Base-by-base conservation (phyloP, 202 grass and related monocot genomes). In the Carex arenaria region DNA sequence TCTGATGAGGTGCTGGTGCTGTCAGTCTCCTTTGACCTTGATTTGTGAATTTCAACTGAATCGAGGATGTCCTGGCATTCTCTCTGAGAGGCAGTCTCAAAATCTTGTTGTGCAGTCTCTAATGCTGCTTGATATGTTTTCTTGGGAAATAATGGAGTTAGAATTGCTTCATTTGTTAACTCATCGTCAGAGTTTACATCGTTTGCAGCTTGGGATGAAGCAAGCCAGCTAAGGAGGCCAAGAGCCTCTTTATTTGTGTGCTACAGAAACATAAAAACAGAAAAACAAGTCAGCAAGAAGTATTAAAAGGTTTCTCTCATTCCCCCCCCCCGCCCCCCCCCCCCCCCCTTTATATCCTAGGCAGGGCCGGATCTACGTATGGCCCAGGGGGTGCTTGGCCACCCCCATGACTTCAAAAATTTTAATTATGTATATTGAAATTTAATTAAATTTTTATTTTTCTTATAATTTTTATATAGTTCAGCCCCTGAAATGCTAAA, bases 41-140 rank as follows among this genome's bases (percentile, higher is more conserved):
- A 59, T 53, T 77, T 57, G 23, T 57, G 73, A 77, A 77, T 56
- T 80, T 93, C 89, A 90, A 93, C 78, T 52, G 95, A 90, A 90
- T 94, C 95, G 80, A 98, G 92, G 88, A 98, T 98, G 82, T 98
- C 95, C 66, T 98, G 89, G 64, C 95, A 98, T 85, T 98, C 95
- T 84, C 91, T 88, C 62, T 93, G 89, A 80, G 95, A 98, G 88
- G 89, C 87, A 64, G 72, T 87, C 77, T 95, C 90, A 85, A 94
- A 98, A 91, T 98, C 90, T 49, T 86, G 26, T 66, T 95, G 87
- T 80, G 95, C 92, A 32, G 89, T 88, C 84, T 97, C 90, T 88
- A 97, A 78, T 62, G 87, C 92, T 72, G 74, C 63, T 90, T 93
- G 76, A 75, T 90, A 90, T 70, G 90, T 91, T 85, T 88, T 94